phyloP scores from a whole-genome alignment of 2,329 filamentous ascomycete genomes.

The Sclerotinia sclerotiorum region DNA sequence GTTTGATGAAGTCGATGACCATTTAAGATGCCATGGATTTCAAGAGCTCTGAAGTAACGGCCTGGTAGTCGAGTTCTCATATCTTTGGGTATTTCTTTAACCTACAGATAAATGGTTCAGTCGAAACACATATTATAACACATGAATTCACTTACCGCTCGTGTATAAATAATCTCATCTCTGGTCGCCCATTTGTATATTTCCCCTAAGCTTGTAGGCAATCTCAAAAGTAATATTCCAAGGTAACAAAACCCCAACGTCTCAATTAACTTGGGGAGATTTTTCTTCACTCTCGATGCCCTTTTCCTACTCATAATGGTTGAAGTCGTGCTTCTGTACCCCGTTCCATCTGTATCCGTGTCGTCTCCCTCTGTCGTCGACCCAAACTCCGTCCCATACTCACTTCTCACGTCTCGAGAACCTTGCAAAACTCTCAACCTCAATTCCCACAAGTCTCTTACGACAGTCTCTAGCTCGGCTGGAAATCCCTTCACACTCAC shows the following conservation, averaged over 20 bases:
- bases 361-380: constrained; percentile 42
- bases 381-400: constrained; percentile 42
- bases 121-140: neutral
- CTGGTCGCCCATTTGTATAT: constrained; percentile 66
- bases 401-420: constrained; percentile 41
- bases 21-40: constrained; percentile 49
- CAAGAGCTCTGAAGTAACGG: constrained; percentile 59
- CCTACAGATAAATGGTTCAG: constrained; percentile 42
- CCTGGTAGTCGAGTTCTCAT: constrained; percentile 66
- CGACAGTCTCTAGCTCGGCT: constrained; percentile 71
- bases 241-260: constrained; percentile 79
- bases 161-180: constrained; percentile 70
- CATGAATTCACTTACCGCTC: constrained; percentile 52
- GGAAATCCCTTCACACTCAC: constrained; percentile 65
- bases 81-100: constrained; percentile 58
- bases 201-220: constrained; percentile 75
- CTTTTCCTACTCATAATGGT: constrained; percentile 46
- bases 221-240: constrained; percentile 69
- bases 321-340: constrained; percentile 47
- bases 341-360: constrained; percentile 38
- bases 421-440: constrained; percentile 43
- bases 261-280: constrained; percentile 68
- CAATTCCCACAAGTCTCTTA: constrained; percentile 83
- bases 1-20: constrained; percentile 63
- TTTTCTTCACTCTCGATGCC: constrained; percentile 28